phyloP scores from a whole-genome alignment of 164 flowering plant species.

The Annona cherimola region DNA sequence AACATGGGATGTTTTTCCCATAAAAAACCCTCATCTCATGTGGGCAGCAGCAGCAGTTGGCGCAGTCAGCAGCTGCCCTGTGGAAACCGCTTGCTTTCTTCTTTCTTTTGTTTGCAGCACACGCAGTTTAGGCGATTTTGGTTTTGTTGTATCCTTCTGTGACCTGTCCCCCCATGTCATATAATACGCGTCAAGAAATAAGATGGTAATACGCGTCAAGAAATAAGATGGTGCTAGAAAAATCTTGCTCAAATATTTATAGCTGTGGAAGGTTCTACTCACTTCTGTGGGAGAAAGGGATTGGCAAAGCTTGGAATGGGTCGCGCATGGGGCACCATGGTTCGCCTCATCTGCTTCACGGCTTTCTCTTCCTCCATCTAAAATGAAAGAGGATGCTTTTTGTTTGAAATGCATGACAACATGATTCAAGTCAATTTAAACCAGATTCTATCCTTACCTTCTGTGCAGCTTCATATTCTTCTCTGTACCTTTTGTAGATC shows the following conservation, averaged over 20 bases:
- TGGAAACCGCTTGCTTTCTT: slow-evolving; percentile 25
- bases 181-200: neutral
- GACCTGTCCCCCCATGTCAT: slow-evolving; percentile 37
- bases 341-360: slow-evolving; percentile 78
- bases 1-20: neutral
- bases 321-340: slow-evolving; percentile 91
- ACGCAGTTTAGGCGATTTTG: slow-evolving; percentile 73
- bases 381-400: neutral
- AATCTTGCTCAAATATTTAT: neutral
- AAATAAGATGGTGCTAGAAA: neutral
- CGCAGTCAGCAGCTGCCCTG: slow-evolving; percentile 32
- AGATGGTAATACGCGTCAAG: neutral
- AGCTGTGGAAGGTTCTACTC: slow-evolving; percentile 4
- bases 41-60: slow-evolving; percentile 62
- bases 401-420: neutral
- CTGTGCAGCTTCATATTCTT: slow-evolving; percentile 72
- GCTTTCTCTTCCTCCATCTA: slow-evolving; percentile 97
- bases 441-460: slow-evolving; percentile 43
- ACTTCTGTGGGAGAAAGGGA: slow-evolving; percentile 88
- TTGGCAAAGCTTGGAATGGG: slow-evolving; percentile 74
- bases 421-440: neutral
- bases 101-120: slow-evolving; percentile 47
- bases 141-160: slow-evolving; percentile 54
- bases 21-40: no score
- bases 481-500: slow-evolving; percentile 82